A percentile compares a stretch with the other conserved stretches of the same genome.
Conservation (phyloP, 805 yeast species). For the Wickerhamiella spandovensis region DNA sequence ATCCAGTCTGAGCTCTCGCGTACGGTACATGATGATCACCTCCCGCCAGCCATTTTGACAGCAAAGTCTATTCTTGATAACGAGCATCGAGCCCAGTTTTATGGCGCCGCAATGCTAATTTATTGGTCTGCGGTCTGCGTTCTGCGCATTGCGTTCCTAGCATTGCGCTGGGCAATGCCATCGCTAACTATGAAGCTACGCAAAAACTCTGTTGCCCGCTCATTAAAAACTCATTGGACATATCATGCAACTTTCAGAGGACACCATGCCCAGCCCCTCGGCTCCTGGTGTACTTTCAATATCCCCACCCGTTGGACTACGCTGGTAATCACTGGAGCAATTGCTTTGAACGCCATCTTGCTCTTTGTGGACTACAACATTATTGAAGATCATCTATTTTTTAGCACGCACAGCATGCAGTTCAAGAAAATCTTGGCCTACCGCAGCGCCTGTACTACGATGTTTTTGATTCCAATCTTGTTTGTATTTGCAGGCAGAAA, state of each 20-base stretch:
- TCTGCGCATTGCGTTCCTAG: neutral
- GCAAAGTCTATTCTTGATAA: conserved; percentile 9
- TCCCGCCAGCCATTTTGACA: conserved; percentile 6
- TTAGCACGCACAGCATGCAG: conserved; percentile 13
- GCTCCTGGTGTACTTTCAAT: conserved; percentile 3
- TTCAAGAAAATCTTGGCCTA: conserved; percentile 10
- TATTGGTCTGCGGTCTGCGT: conserved; percentile 9
- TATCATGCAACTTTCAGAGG: conserved; percentile 6
- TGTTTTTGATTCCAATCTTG: conserved; percentile 33
- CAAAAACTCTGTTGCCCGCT: neutral
- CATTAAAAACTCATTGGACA: conserved; percentile 3
- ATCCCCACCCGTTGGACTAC: conserved; percentile 29
- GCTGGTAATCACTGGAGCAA: conserved; percentile 23
- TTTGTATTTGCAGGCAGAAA: conserved; percentile 54
- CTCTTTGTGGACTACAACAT: conserved; percentile 10
- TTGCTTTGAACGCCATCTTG: conserved; percentile 21
- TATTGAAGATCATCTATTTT: conserved; percentile 9
- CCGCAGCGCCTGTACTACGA: conserved; percentile 10
- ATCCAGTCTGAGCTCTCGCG: neutral
- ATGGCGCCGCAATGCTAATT: conserved; percentile 8
- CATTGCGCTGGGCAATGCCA: neutral
- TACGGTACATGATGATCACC: neutral
- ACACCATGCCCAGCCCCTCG: conserved; percentile 4
- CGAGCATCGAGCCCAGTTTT: conserved; percentile 4
- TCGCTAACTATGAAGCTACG: neutral